Conservation (phyloP, 2,329 filamentous ascomycete species). For the Fusarium continuum region DNA sequence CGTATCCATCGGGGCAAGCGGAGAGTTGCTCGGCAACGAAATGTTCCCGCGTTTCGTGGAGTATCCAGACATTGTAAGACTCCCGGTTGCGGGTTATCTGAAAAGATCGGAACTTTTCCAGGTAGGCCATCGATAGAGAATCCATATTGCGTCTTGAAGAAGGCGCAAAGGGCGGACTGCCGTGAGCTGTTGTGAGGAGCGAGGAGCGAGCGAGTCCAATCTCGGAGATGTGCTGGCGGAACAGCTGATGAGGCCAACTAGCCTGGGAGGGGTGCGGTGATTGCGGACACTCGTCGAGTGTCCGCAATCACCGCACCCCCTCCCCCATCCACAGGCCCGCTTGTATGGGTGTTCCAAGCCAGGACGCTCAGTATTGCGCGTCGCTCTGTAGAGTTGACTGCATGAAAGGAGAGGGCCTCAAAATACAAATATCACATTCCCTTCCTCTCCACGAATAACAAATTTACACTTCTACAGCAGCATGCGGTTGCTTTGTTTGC, state of each 20-base stretch:
- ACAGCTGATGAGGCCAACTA: no score
- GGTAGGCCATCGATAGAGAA: background rate
- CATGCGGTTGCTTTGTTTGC: conserved; percentile 5
- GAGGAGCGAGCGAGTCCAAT: no score
- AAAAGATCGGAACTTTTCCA: background rate
- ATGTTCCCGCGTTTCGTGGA: background rate
- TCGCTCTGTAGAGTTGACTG: background rate
- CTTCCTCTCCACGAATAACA: background rate
- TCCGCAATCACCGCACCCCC: no score
- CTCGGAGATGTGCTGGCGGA: no score
- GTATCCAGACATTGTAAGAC: background rate
- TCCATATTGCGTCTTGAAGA: background rate
- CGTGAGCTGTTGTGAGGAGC: no score
- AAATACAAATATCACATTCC: conserved; percentile 8
- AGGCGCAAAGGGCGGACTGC: background rate
- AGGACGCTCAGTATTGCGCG: no score
- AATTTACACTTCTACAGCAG: background rate
- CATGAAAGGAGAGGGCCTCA: conserved; percentile 1
- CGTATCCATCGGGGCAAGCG: background rate
- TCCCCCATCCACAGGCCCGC: no score
- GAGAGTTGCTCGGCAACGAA: background rate
- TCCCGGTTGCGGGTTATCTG: background rate
- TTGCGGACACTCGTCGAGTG: no score
- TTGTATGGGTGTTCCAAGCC: no score
- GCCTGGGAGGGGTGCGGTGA: no score